Conservation (phyloP, 306 rosid species). For the Betula pendula region DNA sequence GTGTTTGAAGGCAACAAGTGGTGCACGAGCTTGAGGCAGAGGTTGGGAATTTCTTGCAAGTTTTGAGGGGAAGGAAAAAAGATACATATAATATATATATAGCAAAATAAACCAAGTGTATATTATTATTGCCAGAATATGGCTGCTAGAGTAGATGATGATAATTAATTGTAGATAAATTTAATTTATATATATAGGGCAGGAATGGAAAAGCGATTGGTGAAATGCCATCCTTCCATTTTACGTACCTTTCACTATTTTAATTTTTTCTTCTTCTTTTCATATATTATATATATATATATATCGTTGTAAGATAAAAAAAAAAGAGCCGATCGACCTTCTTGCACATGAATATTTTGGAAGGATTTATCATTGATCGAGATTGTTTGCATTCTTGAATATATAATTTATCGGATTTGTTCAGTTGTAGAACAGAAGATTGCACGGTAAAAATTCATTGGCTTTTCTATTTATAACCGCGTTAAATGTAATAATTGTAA, state of each 20-base stretch:
- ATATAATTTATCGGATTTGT: too few species aligned
- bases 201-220: constrained; percentile 64
- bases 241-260: constrained; percentile 25
- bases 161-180: constrained; percentile 60
- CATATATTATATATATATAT: not conserved
- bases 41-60: constrained; percentile 54
- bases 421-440: too few species aligned
- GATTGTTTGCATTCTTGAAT: not conserved
- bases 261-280: not conserved
- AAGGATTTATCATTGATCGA: not conserved
- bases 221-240: constrained; percentile 54
- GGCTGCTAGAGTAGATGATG: constrained; percentile 39
- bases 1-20: constrained; percentile 43
- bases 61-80: constrained; percentile 33
- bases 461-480: too few species aligned
- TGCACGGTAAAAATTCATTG: too few species aligned
- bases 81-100: constrained; percentile 27
- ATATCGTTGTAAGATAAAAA: not conserved
- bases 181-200: constrained; percentile 8
- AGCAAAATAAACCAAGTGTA: constrained; percentile 29
- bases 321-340: not conserved
- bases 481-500: too few species aligned
- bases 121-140: constrained; percentile 32
- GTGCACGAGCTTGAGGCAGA: constrained; percentile 46
- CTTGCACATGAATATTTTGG: not conserved